Evolutionary conservation across 805 yeast genomes (phyloP).

Genomic region (Hanseniaspora lachancei): DNA sequence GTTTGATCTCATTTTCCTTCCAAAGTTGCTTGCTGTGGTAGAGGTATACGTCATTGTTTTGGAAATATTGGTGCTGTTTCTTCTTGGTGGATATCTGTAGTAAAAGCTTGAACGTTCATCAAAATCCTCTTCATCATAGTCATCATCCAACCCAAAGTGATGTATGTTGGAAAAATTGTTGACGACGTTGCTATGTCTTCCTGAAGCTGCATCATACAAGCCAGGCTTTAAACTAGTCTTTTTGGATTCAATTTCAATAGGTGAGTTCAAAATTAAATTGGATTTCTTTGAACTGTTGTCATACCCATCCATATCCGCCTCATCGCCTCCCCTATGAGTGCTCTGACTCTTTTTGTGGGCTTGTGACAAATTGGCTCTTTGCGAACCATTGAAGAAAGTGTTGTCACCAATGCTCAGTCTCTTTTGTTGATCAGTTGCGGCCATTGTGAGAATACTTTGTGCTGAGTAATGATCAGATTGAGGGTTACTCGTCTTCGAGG

Average conservation of each 20-base stretch:
- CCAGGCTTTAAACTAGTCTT: neutral
- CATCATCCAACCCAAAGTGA: conserved; percentile 19
- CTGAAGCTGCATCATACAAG: neutral
- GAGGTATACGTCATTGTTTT: neutral
- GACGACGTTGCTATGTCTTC: neutral
- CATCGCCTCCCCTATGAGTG: neutral
- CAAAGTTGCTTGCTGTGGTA: neutral
- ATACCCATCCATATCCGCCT: neutral
- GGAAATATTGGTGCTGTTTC: neutral
- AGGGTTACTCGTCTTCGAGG: neutral
- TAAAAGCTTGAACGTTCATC: conserved; percentile 17
- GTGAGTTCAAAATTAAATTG: neutral
- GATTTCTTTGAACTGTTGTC: neutral
- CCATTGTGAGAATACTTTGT: neutral
- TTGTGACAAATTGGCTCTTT: neutral
- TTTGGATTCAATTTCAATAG: neutral
- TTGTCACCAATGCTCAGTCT: neutral
- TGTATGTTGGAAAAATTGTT: conserved; percentile 11
- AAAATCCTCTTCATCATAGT: conserved; percentile 23
- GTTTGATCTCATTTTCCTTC: conserved; percentile 1
- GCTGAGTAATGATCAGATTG: neutral
- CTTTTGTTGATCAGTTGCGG: neutral
- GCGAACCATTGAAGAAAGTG: neutral
- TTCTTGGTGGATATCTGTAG: conserved; percentile 8
- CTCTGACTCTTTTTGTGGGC: neutral